Evolutionary conservation across 805 yeast genomes (phyloP).

Genomic region (Candida michaelii): DNA sequence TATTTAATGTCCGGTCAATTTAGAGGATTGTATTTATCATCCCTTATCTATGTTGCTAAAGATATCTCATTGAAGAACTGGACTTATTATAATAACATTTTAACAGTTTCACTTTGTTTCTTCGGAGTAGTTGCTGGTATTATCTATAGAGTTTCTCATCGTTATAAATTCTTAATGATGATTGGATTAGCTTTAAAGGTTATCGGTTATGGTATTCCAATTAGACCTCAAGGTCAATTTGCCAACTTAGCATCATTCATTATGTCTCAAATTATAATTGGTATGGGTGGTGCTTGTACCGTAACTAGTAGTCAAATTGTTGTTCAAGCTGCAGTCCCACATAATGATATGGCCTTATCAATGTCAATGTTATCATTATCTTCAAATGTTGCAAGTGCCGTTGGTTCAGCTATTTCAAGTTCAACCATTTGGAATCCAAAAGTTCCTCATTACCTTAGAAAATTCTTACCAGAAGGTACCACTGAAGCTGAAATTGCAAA

Average conservation of each 20-base stretch:
- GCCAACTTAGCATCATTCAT: constrained; percentile 30
- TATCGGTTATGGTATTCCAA: constrained; percentile 29
- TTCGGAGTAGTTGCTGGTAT: constrained; percentile 39
- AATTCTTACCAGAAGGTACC: constrained; percentile 24
- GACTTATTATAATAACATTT: constrained; percentile 38
- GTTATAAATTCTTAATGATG: constrained; percentile 36
- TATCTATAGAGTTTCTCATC: constrained; percentile 30
- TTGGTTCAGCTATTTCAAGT: constrained; percentile 40
- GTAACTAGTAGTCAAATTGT: constrained; percentile 37
- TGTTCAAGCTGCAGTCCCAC: constrained; percentile 42
- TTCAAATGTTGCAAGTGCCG: constrained; percentile 36
- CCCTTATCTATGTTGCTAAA: constrained; percentile 30
- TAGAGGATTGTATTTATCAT: constrained; percentile 29
- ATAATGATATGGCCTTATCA: constrained; percentile 41
- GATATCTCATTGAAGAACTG: constrained; percentile 32
- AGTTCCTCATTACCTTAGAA: constrained; percentile 27
- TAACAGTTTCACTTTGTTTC: constrained; percentile 35
- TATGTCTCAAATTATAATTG: constrained; percentile 32
- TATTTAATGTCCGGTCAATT: constrained; percentile 29
- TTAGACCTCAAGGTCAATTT: constrained; percentile 20
- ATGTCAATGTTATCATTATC: constrained; percentile 35
- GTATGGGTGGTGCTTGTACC: constrained; percentile 41
- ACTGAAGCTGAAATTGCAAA: constrained; percentile 18
- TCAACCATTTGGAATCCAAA: constrained; percentile 29
- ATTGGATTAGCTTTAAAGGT: constrained; percentile 33